Conservation (phyloP, 257 asterid genomes). For the Oldenlandia corymbosa region DNA sequence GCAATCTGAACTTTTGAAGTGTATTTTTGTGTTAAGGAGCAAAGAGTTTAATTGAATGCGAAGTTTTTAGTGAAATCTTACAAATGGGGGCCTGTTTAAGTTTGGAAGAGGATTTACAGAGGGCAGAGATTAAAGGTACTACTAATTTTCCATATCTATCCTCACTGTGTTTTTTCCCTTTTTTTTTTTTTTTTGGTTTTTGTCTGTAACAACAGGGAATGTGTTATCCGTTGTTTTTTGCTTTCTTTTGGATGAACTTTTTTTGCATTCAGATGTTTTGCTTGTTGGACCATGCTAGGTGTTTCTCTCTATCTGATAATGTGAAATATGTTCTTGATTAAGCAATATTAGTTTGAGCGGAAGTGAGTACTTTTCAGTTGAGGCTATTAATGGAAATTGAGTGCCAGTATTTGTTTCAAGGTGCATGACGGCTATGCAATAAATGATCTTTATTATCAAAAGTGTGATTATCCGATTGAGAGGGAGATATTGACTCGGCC, state of each 20-base stretch:
- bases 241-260: not conserved
- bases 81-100: conserved; percentile 82
- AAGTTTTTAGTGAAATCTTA: conserved; percentile 30
- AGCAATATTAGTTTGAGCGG: not conserved
- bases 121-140: conserved; percentile 36
- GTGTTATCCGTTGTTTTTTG: not conserved
- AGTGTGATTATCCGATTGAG: not conserved
- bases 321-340: not conserved
- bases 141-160: not conserved
- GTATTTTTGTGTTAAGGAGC: conserved; percentile 14
- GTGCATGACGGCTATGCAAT: not conserved
- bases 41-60: conserved; percentile 37
- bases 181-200: not conserved
- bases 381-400: not conserved
- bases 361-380: not conserved
- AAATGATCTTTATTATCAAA: too few species aligned
- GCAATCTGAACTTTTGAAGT: too few species aligned
- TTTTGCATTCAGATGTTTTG: not conserved
- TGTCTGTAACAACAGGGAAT: not conserved
- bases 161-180: too few species aligned
- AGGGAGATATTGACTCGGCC: too few species aligned
- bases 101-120: conserved; percentile 46
- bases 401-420: not conserved
- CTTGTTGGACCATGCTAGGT: not conserved
- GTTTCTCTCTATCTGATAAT: not conserved